A percentile compares a stretch with the other conserved stretches of the same genome.
Conservation (phyloP, 495 filamentous ascomycete genomes). For the Bacidia gigantensis region DNA sequence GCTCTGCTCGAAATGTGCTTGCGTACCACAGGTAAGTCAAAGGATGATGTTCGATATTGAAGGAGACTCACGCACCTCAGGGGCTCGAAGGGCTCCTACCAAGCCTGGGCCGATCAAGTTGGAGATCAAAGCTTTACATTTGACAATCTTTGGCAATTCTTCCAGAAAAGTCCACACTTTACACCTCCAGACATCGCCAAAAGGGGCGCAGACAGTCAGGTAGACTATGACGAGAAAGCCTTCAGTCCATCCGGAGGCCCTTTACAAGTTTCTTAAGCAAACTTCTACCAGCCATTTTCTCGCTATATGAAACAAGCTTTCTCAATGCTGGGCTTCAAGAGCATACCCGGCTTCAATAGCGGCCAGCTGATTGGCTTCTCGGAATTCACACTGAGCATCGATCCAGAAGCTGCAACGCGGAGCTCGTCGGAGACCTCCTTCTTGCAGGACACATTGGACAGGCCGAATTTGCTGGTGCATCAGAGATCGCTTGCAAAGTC, state of each 20-base stretch:
- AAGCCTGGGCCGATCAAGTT: constrained; percentile 43
- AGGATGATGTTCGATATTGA: constrained; percentile 20
- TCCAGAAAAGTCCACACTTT: constrained; percentile 37
- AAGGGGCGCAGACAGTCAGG: constrained; percentile 4
- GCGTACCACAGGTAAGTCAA: constrained; percentile 18
- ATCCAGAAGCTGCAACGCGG: constrained; percentile 9
- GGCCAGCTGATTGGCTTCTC: constrained; percentile 21
- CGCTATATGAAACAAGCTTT: constrained; percentile 25
- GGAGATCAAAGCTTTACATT: constrained; percentile 42
- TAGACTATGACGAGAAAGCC: constrained; percentile 2
- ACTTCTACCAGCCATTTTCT: neutral
- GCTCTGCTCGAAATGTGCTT: constrained; percentile 38
- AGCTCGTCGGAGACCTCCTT: constrained; percentile 21
- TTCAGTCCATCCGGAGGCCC: constrained; percentile 3
- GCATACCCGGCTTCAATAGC: constrained; percentile 21
- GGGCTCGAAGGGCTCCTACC: constrained; percentile 26
- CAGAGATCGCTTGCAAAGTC: constrained; percentile 25
- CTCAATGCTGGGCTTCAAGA: constrained; percentile 21
- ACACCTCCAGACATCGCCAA: constrained; percentile 32
- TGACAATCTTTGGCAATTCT: constrained; percentile 39
- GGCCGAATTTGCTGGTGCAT: constrained; percentile 22
- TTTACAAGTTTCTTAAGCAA: constrained; percentile 5
- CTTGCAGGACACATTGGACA: constrained; percentile 10
- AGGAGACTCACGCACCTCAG: constrained; percentile 25
- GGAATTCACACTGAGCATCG: constrained; percentile 15